A percentile compares a stretch with the other conserved stretches of the same genome.
phyloP scores from a whole-genome alignment of 164 flowering plant genomes.

The Brasenia schreberi region DNA sequence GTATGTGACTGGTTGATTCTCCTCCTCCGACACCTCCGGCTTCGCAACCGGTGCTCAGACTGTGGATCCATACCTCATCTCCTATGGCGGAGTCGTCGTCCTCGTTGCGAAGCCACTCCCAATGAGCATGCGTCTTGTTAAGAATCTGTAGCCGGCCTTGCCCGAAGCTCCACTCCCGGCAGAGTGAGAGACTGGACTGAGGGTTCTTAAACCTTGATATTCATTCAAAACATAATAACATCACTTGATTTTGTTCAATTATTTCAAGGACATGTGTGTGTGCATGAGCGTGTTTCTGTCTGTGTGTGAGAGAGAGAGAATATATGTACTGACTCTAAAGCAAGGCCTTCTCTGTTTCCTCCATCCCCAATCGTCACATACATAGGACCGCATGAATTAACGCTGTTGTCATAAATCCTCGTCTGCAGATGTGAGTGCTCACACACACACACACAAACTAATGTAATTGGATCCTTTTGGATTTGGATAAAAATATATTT shows the following conservation, averaged over 20 bases:
- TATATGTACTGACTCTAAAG: conserved; percentile 29
- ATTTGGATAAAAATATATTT: no score
- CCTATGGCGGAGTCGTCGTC: conserved; percentile 28
- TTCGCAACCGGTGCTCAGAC: conserved; percentile 6
- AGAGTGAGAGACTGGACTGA: conserved; percentile 37
- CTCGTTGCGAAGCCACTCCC: conserved; percentile 88
- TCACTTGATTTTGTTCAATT: neutral
- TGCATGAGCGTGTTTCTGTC: neutral
- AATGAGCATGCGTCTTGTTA: conserved; percentile 53
- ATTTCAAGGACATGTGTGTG: neutral
- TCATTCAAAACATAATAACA: neutral
- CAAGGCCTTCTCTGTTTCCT: conserved; percentile 89
- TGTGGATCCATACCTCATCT: conserved; percentile 50
- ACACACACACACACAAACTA: no score
- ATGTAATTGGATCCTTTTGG: no score
- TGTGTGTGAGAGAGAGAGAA: neutral
- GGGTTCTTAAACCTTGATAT: conserved; percentile 38
- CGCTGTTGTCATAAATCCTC: conserved; percentile 44
- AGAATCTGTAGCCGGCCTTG: conserved; percentile 53
- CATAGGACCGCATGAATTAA: conserved; percentile 53
- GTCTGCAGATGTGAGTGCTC: conserved; percentile 23
- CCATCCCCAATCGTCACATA: conserved; percentile 85
- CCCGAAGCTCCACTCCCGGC: conserved; percentile 72
- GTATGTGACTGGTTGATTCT: neutral
- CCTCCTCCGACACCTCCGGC: neutral